These are phyloP conservation scores for Globisporangium canariense DNA, from an alignment of 352 stramenopile species.

Conservation along the genomic window DNA sequence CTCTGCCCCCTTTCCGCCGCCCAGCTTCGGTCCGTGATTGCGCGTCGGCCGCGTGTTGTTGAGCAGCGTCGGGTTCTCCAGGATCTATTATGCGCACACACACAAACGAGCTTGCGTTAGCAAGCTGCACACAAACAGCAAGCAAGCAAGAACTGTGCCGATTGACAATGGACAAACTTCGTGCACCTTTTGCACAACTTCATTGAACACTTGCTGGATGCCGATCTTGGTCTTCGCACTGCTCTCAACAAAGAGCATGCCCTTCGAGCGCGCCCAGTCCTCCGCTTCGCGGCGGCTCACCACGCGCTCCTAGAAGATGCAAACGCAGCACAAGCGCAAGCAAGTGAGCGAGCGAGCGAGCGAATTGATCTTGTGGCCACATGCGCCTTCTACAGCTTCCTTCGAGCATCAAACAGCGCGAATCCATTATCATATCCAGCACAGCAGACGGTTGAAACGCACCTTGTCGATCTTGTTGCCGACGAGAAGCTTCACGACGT, in stretches of 20 bases:
- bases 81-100: slow-evolving; percentile 50
- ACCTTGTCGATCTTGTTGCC: slow-evolving; percentile 96
- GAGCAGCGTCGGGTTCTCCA: slow-evolving; percentile 88
- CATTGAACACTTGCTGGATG: slow-evolving; percentile 96
- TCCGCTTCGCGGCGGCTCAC: slow-evolving; percentile 93
- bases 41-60: slow-evolving; percentile 71
- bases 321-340: background rate
- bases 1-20: slow-evolving; percentile 48
- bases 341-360: background rate
- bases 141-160: too few species aligned
- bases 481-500: slow-evolving; percentile 97
- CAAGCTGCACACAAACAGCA: background rate
- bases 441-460: background rate
- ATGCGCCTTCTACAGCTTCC: too few species aligned
- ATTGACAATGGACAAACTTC: too few species aligned
- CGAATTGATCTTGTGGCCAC: too few species aligned
- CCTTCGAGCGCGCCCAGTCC: slow-evolving; percentile 94
- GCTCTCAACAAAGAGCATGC: slow-evolving; percentile 98
- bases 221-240: slow-evolving; percentile 95
- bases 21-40: slow-evolving; percentile 26
- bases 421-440: too few species aligned
- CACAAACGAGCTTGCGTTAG: background rate
- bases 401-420: too few species aligned
- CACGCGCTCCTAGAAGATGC: slow-evolving; percentile 74
- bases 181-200: slow-evolving; percentile 96